phyloP scores from a whole-genome alignment of 2,329 filamentous ascomycete species.

The Escovopsis sp. region DNA sequence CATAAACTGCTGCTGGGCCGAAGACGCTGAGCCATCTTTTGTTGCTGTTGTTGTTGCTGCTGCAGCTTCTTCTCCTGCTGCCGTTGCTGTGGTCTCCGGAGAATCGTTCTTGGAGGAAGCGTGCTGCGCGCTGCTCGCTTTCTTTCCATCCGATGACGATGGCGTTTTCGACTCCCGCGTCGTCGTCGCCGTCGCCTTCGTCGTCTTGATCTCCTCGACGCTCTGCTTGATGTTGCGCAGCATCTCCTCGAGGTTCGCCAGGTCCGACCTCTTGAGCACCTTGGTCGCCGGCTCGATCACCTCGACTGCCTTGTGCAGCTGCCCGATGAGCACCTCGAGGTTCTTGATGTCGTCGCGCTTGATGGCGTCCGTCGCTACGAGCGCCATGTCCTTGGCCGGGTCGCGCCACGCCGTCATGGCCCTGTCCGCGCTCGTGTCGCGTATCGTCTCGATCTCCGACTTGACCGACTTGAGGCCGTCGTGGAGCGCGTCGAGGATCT shows the following conservation, averaged over 20 bases:
- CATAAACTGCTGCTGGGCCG: constrained; percentile 3
- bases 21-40: constrained; percentile 4
- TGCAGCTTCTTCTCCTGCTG: constrained; percentile 26
- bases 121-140: constrained; percentile 7
- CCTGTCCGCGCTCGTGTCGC: constrained; percentile 36
- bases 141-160: background rate
- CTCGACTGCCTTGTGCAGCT: constrained; percentile 75
- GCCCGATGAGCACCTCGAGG: constrained; percentile 67
- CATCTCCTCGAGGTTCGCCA: constrained; percentile 39
- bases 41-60: constrained; percentile 19
- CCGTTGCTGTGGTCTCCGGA: background rate
- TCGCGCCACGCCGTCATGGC: constrained; percentile 25
- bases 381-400: constrained; percentile 11
- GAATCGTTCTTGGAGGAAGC: background rate
- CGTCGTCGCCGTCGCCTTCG: constrained; percentile 5
- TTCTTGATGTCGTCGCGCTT: constrained; percentile 67
- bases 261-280: constrained; percentile 34
- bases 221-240: constrained; percentile 31
- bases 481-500: constrained; percentile 78
- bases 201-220: constrained; percentile 27
- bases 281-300: constrained; percentile 19
- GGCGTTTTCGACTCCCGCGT: background rate
- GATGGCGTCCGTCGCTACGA: constrained; percentile 32
- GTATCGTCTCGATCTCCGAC: constrained; percentile 63
- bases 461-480: constrained; percentile 63